These are phyloP conservation scores for Blastobotrys capitulatus DNA, from an alignment of 1,139 yeast species.

Conservation along the genomic window DNA sequence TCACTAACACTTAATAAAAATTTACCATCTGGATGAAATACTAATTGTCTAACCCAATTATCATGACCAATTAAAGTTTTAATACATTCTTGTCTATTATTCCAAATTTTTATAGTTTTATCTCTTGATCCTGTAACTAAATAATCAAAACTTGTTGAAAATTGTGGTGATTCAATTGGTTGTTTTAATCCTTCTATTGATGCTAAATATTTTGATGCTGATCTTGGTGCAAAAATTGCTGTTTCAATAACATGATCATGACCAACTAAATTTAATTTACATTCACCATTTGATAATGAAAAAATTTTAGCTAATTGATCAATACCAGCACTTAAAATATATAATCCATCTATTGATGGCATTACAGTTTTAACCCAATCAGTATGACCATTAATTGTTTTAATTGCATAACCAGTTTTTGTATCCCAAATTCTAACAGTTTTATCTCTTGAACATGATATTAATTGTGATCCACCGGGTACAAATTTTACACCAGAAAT, in stretches of 20 bases:
- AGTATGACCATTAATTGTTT: conserved; percentile 69
- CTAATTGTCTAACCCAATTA: conserved; percentile 76
- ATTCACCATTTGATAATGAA: conserved; percentile 60
- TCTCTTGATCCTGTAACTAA: conserved; percentile 83
- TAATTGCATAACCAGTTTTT: conserved; percentile 58
- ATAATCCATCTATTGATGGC: conserved; percentile 47
- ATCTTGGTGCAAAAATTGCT: conserved; percentile 58
- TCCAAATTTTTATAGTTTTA: conserved; percentile 70
- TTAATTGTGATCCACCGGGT: conserved; percentile 38
- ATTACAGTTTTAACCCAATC: conserved; percentile 83
- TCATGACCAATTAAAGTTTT: conserved; percentile 64
- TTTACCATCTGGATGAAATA: conserved; percentile 71
- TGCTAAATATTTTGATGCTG: conserved; percentile 48
- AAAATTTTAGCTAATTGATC: conserved; percentile 70
- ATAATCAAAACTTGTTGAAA: conserved; percentile 26
- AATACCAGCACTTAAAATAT: conserved; percentile 69
- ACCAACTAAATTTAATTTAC: conserved; percentile 62
- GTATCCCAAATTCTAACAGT: conserved; percentile 76
- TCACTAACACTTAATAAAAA: conserved; percentile 71
- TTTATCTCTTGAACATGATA: conserved; percentile 74
- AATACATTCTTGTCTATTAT: conserved; percentile 59
- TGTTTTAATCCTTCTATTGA: conserved; percentile 35
- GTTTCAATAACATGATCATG: conserved; percentile 84
- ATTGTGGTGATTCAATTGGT: conserved; percentile 21
- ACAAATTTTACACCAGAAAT: conserved; percentile 61